phyloP scores from a whole-genome alignment of 2,329 filamentous ascomycete species.

The Chalaropsis ovoidea region DNA sequence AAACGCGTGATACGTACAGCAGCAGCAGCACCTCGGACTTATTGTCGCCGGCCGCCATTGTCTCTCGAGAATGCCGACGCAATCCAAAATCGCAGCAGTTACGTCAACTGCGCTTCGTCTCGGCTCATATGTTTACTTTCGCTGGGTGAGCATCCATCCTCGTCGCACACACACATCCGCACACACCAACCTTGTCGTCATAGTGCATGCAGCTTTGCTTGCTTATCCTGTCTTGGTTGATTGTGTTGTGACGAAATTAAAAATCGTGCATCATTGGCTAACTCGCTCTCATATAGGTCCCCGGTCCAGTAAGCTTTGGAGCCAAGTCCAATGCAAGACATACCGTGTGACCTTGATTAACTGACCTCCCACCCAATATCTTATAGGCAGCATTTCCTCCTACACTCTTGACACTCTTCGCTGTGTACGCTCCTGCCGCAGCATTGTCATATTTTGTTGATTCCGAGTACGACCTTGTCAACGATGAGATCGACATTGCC shows the following conservation, averaged over 20 bases:
- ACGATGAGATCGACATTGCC: constrained; percentile 47
- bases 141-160: constrained; percentile 48
- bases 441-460: constrained; percentile 48
- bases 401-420: constrained; percentile 49
- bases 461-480: constrained; percentile 48
- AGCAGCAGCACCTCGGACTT: neutral
- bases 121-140: constrained; percentile 48
- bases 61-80: constrained; percentile 14
- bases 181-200: constrained; percentile 21
- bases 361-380: neutral
- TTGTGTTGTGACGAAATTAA: no score
- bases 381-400: constrained; percentile 27
- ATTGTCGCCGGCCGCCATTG: neutral
- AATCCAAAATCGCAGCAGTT: constrained; percentile 30
- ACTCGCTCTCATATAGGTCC: constrained; percentile 26
- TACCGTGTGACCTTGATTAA: neutral
- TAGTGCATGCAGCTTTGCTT: neutral
- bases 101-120: constrained; percentile 35
- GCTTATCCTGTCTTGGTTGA: neutral
- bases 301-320: constrained; percentile 30
- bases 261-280: neutral
- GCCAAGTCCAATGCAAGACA: constrained; percentile 3
- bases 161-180: no score
- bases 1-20: neutral
- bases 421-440: constrained; percentile 56